A percentile compares a stretch with the other conserved stretches of the same genome.
phyloP scores from a whole-genome alignment of 306 rosid species.

The Abrus precatorius region DNA sequence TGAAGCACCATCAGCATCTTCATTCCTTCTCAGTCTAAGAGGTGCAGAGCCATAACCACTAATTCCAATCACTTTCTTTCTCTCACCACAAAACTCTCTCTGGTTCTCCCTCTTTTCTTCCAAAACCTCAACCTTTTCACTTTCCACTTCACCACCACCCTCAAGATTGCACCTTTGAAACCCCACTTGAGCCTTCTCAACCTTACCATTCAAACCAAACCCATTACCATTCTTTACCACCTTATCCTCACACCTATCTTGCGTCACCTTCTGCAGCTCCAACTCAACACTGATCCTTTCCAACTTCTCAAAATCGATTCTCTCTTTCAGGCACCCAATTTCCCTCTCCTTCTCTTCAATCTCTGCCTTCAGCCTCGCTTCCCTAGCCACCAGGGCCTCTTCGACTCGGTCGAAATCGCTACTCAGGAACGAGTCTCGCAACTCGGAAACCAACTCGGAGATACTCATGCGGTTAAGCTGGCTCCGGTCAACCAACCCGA shows the following conservation, averaged over 20 bases:
- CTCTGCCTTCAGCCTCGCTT: slow-evolving; percentile 1
- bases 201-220: background rate
- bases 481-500: background rate
- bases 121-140: background rate
- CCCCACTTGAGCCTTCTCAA: slow-evolving; percentile 1
- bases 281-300: background rate
- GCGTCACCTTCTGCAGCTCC: background rate
- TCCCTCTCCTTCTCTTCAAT: slow-evolving; percentile 30
- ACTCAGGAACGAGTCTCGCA: slow-evolving; percentile 34
- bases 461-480: background rate
- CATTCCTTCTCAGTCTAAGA: background rate
- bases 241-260: background rate
- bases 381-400: slow-evolving; percentile 31
- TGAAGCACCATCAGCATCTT: background rate
- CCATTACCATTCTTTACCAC: background rate
- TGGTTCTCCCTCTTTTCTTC: background rate
- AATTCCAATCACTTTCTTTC: background rate
- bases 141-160: background rate
- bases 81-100: background rate
- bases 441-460: slow-evolving; percentile 27
- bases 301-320: background rate
- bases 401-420: slow-evolving; percentile 45
- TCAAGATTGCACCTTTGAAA: background rate
- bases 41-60: background rate
- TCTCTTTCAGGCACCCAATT: background rate